Percentiles rank a stretch among this genome's conserved stretches.
Conservation (phyloP, 23 red algal species). For the Gracilaria domingensis region DNA sequence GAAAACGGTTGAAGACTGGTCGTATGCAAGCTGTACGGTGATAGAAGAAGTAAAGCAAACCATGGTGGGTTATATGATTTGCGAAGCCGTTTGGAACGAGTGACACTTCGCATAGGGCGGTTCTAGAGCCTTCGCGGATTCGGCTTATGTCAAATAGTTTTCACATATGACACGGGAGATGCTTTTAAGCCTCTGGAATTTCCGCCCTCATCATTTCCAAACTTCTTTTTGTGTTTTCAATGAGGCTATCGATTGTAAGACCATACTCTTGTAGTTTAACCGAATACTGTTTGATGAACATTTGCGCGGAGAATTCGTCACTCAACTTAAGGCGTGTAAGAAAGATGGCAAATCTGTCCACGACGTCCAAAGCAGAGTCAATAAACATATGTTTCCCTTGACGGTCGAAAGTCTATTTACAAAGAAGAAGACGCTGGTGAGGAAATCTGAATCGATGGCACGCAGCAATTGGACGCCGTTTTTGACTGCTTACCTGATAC, state of each 20-base stretch:
- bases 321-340: slow-evolving; percentile 64
- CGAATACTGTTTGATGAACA: slow-evolving; percentile 73
- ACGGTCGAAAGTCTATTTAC: slow-evolving; percentile 51
- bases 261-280: slow-evolving; percentile 60
- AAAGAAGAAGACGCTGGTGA: background rate
- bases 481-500: slow-evolving; percentile 29
- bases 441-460: background rate
- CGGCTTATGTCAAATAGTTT: background rate
- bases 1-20: slow-evolving; percentile 23
- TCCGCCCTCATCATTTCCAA: slow-evolving; percentile 69
- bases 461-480: background rate
- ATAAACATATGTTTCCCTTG: slow-evolving; percentile 57
- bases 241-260: slow-evolving; percentile 54
- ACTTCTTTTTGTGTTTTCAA: slow-evolving; percentile 58
- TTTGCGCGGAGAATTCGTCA: slow-evolving; percentile 68
- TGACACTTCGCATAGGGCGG: too few species aligned
- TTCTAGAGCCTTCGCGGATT: too few species aligned
- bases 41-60: background rate
- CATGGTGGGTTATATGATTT: background rate
- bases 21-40: slow-evolving; percentile 8
- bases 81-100: background rate
- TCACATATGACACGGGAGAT: background rate
- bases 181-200: slow-evolving; percentile 19
- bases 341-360: slow-evolving; percentile 62
- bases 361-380: slow-evolving; percentile 60